Evolutionary conservation across 768 basidiomycete species (phyloP).

Genomic region (Imleria badia): DNA sequence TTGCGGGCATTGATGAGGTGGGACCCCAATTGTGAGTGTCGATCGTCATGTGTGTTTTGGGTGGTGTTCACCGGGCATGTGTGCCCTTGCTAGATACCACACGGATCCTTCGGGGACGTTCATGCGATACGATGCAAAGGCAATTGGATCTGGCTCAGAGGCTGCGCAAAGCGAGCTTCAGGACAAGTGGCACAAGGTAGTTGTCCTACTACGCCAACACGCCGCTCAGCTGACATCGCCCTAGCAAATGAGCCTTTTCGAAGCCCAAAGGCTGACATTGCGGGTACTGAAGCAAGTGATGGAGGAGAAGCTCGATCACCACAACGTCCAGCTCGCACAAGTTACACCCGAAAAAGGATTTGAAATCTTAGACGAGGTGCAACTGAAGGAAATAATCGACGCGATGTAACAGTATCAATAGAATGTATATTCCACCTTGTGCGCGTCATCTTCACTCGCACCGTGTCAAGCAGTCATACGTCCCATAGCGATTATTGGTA

Average conservation of each 20-base stretch:
- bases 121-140: slow-evolving; percentile 95
- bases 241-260: slow-evolving; percentile 89
- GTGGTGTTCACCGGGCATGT: slow-evolving; percentile 3
- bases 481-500: background rate
- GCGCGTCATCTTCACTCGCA: background rate
- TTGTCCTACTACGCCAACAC: slow-evolving; percentile 5
- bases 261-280: slow-evolving; percentile 84
- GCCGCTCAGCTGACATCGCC: slow-evolving; percentile 7
- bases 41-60: background rate
- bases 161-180: slow-evolving; percentile 97
- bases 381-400: slow-evolving; percentile 83
- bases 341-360: slow-evolving; percentile 87
- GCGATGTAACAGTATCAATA: slow-evolving; percentile 53
- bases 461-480: background rate
- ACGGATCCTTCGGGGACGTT: slow-evolving; percentile 99
- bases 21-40: slow-evolving; percentile 91
- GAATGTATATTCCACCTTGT: slow-evolving; percentile 15
- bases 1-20: slow-evolving; percentile 95
- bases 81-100: slow-evolving; percentile 67
- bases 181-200: slow-evolving; percentile 93
- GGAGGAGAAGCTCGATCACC: slow-evolving; percentile 99
- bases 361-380: slow-evolving; percentile 79
- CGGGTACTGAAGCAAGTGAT: slow-evolving; percentile 97
- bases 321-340: slow-evolving; percentile 97
- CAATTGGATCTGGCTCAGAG: slow-evolving; percentile 97